Conservation (phyloP, 108 stramenopile genomes). For the Skeletonema costatum region DNA sequence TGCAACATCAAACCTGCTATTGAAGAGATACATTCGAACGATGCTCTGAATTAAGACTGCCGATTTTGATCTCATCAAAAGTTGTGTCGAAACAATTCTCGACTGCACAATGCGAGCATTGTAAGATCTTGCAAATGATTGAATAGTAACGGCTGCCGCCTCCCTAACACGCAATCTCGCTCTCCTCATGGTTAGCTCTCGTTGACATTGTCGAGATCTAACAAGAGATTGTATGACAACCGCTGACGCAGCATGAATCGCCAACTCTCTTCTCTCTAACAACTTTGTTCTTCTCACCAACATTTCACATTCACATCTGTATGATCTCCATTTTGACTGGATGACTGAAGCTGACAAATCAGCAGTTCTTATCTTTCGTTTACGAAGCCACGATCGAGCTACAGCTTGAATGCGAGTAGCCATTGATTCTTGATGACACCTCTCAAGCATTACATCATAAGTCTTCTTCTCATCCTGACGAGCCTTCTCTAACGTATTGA, state of each 20-base stretch:
- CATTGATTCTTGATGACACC: not conserved
- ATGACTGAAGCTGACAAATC: constrained; percentile 39
- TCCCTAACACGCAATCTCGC: not conserved
- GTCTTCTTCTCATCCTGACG: not conserved
- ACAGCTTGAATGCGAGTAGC: not conserved
- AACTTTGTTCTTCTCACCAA: not conserved
- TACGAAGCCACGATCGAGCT: not conserved
- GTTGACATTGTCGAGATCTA: not conserved
- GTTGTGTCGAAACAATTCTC: not conserved
- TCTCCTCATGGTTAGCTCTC: not conserved
- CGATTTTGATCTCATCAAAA: not conserved
- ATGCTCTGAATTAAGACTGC: constrained; percentile 15
- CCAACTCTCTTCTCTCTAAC: not conserved
- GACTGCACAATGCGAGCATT: not conserved
- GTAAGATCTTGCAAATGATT: not conserved
- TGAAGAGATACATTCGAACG: constrained; percentile 14
- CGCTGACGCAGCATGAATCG: not conserved
- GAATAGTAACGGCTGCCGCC: constrained; percentile 8
- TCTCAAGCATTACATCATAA: not conserved
- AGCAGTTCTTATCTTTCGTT: not conserved
- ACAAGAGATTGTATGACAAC: constrained; percentile 1
- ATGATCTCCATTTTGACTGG: constrained; percentile 32
- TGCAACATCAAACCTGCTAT: not conserved
- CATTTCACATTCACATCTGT: not conserved
- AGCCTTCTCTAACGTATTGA: constrained; percentile 9